phyloP scores from a whole-genome alignment of 2,329 filamentous ascomycete species.

The Cercospora sojina region DNA sequence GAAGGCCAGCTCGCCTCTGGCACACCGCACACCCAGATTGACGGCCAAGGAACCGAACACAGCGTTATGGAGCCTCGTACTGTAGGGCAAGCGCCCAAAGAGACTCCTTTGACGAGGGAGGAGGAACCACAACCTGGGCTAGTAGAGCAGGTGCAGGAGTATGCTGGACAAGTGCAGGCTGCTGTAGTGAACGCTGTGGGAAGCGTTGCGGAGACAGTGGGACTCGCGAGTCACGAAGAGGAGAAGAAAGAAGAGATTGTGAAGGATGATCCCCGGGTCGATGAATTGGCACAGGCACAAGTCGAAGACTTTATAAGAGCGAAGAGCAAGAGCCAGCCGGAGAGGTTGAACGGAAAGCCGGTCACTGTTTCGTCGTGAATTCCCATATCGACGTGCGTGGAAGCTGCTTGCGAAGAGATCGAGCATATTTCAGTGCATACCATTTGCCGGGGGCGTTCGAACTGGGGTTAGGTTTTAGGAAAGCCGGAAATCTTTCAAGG shows the following conservation, averaged over 20 bases:
- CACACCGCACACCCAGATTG: conserved; percentile 45
- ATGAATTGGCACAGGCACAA: conserved; percentile 33
- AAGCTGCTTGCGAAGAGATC: too few relatives aligned
- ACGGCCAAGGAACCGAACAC: conserved; percentile 48
- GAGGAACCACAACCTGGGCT: conserved; percentile 39
- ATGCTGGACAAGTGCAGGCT: conserved; percentile 33
- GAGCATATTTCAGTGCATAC: background rate
- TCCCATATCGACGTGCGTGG: background rate
- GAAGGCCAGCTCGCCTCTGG: conserved; percentile 44
- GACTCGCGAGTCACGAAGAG: conserved; percentile 31
- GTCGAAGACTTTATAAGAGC: conserved; percentile 42
- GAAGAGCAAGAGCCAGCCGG: conserved; percentile 27
- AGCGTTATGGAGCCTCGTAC: conserved; percentile 50
- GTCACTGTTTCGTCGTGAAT: background rate
- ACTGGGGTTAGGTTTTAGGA: background rate
- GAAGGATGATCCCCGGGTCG: conserved; percentile 35
- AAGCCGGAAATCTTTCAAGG: background rate
- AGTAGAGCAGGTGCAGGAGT: conserved; percentile 47
- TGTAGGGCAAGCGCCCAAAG: conserved; percentile 52
- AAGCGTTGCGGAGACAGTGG: conserved; percentile 39
- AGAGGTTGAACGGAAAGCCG: conserved; percentile 9
- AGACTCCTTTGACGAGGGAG: conserved; percentile 39
- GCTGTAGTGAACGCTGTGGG: conserved; percentile 30
- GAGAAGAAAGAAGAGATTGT: conserved; percentile 18
- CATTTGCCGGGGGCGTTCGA: background rate